phyloP scores from a whole-genome alignment of 2,329 filamentous ascomycete species.

The Monilinia aucupariae region DNA sequence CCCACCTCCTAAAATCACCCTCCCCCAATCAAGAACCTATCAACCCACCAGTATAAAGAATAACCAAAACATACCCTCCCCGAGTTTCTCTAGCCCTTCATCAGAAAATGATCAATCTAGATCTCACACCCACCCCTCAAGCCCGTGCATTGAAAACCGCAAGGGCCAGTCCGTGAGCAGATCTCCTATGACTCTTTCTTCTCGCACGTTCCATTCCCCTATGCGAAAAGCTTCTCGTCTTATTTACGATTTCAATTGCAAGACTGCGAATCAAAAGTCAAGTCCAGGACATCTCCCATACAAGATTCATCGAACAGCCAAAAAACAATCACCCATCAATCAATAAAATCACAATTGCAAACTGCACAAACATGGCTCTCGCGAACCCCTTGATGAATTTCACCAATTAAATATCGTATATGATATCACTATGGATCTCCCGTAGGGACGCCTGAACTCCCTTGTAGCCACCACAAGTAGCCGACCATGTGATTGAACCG shows the following conservation, averaged over 20 bases:
- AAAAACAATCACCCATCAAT: background rate
- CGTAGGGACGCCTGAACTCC: slow-evolving; percentile 1
- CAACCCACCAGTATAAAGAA: no score
- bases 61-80: no score
- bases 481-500: slow-evolving; percentile 2
- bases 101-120: background rate
- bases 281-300: background rate
- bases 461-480: slow-evolving; percentile 1
- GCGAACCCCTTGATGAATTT: background rate
- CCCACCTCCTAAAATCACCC: no score
- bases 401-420: slow-evolving; percentile 16
- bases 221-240: background rate
- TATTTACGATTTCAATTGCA: background rate
- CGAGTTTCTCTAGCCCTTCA: background rate
- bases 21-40: no score
- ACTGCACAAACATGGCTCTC: background rate
- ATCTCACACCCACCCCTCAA: background rate
- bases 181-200: background rate
- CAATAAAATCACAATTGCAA: background rate
- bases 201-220: background rate
- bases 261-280: background rate
- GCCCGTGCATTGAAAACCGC: background rate
- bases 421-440: slow-evolving; percentile 6
- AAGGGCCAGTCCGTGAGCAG: background rate
- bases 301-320: background rate